Evolutionary conservation across 257 asterid genomes (phyloP).

Genomic region (Solanum sejunctum): DNA sequence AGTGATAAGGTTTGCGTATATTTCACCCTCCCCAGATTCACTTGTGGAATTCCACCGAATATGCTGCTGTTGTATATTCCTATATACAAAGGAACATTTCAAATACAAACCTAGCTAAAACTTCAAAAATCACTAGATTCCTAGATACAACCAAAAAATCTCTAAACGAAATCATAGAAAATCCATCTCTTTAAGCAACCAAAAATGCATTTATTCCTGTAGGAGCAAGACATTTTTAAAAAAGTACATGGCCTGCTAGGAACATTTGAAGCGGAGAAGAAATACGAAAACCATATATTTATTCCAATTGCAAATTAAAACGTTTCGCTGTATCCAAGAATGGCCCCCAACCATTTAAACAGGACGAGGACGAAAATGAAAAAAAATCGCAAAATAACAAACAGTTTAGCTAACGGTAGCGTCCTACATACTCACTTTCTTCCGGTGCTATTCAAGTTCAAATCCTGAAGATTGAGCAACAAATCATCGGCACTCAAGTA

Average conservation of each 20-base stretch:
- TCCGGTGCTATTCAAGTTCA: slow-evolving; percentile 9
- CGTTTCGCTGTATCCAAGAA: not conserved
- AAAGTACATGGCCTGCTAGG: not conserved
- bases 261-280: not conserved
- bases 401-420: not conserved
- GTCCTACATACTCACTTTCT: slow-evolving; percentile 8
- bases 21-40: too few relatives aligned
- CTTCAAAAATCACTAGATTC: too few relatives aligned
- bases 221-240: not conserved
- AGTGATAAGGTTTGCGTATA: too few relatives aligned
- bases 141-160: too few relatives aligned
- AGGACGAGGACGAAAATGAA: not conserved
- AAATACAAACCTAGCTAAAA: too few relatives aligned
- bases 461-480: slow-evolving; percentile 64
- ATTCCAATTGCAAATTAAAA: not conserved
- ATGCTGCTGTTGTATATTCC: too few relatives aligned
- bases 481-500: slow-evolving; percentile 72
- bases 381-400: not conserved
- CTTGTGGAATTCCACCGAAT: too few relatives aligned
- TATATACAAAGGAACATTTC: too few relatives aligned
- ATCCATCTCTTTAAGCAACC: too few relatives aligned
- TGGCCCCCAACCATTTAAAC: not conserved
- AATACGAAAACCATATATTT: not conserved
- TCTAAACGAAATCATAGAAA: too few relatives aligned
- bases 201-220: not conserved